Evolutionary conservation across 768 basidiomycete genomes (phyloP).

Genomic region (Auricularia sp.): DNA sequence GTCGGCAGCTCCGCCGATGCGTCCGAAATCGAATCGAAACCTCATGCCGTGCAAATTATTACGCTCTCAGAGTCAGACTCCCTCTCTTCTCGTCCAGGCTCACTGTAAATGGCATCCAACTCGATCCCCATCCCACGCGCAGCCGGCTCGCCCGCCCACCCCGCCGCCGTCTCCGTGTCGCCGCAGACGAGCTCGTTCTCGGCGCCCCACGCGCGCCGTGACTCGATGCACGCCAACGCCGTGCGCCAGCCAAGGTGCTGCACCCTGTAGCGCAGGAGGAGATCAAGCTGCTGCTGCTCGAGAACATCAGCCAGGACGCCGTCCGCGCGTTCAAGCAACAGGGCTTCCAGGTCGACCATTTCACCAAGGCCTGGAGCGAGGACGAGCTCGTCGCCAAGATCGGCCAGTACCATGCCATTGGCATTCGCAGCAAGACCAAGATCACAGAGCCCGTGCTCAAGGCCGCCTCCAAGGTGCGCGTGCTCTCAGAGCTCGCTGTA

Average conservation of each 20-base stretch:
- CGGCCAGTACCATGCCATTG: constrained; percentile 81
- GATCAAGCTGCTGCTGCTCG: constrained; percentile 74
- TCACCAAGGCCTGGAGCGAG: constrained; percentile 77
- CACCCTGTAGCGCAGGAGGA: constrained; percentile 77
- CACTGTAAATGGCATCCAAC: not conserved
- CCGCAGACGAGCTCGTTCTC: not conserved
- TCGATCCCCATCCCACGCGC: not conserved
- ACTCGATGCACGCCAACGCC: constrained; percentile 17
- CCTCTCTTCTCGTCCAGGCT: not conserved
- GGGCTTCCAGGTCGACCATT: constrained; percentile 89
- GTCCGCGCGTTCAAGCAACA: constrained; percentile 67
- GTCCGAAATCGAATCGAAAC: not conserved
- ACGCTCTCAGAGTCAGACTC: not conserved
- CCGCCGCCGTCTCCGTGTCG: not conserved
- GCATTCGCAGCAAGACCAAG: constrained; percentile 96
- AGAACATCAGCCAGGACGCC: constrained; percentile 91
- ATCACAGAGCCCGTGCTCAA: constrained; percentile 85
- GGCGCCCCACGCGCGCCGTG: constrained; percentile 7
- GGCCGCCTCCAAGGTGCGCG: constrained; percentile 68
- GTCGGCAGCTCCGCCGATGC: not conserved
- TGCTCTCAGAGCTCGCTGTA: not conserved
- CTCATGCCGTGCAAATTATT: not conserved
- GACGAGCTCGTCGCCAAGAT: constrained; percentile 83
- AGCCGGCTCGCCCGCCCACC: not conserved
- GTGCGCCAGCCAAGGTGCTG: constrained; percentile 54